phyloP scores from a whole-genome alignment of 176 grass and related monocot species.

The Avena insularis region DNA sequence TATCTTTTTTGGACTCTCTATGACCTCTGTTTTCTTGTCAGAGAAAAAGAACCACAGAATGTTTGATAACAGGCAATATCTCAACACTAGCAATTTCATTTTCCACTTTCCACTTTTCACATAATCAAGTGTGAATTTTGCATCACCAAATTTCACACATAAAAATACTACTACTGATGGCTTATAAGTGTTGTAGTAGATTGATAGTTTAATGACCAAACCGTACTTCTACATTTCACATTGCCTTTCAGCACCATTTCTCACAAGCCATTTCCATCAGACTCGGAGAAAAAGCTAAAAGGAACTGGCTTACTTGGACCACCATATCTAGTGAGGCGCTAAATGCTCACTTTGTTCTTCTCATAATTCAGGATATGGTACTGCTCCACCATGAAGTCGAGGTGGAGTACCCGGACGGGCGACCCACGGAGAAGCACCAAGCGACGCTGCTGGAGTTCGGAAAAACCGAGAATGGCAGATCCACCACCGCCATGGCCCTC shows the following conservation, averaged over 20 bases:
- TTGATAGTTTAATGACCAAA: constrained; percentile 7
- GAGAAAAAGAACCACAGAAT: background rate
- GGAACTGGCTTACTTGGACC: background rate
- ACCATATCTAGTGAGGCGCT: background rate
- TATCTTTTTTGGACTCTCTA: background rate
- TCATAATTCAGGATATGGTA: constrained; percentile 87
- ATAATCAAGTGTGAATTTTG: background rate
- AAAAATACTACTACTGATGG: background rate
- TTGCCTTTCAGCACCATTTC: background rate
- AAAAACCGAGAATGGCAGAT: constrained; percentile 63
- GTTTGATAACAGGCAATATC: background rate
- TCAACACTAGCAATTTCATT: background rate
- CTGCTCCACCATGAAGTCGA: constrained; percentile 90
- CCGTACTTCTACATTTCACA: background rate
- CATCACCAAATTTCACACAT: background rate
- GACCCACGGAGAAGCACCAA: constrained; percentile 71
- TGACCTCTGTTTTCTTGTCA: constrained; percentile 3
- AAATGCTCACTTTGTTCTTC: background rate
- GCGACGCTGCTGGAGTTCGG: constrained; percentile 87
- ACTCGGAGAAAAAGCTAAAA: background rate
- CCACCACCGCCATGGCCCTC: constrained; percentile 89
- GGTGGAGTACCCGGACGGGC: constrained; percentile 68
- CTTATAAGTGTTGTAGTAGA: background rate
- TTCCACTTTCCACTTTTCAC: background rate
- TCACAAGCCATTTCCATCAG: background rate